A percentile compares a stretch with the other conserved stretches of the same genome.
Evolutionary conservation across 306 rosid genomes (phyloP).

Genomic region (Ceratonia siliqua): DNA sequence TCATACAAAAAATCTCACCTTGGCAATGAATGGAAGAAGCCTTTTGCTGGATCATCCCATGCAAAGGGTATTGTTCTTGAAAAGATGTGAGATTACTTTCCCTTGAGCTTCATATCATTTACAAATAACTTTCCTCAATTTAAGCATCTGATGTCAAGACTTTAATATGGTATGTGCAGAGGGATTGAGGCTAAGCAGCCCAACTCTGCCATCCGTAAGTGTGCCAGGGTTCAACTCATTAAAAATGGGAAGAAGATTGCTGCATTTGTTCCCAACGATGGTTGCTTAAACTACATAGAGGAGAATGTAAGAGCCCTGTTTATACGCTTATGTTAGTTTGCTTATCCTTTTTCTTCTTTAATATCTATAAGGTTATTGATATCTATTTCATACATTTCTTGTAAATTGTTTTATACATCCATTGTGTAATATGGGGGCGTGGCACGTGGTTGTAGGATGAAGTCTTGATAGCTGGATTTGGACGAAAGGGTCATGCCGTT

Average conservation of each 20-base stretch:
- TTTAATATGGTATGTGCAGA: constrained; percentile 35
- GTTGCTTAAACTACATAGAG: constrained; percentile 75
- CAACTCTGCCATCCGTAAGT: constrained; percentile 84
- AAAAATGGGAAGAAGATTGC: constrained; percentile 89
- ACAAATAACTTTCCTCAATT: background rate
- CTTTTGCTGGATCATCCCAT: constrained; percentile 87
- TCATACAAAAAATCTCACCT: constrained; percentile 78
- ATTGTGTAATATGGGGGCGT: background rate
- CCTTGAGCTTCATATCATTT: background rate
- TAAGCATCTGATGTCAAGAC: background rate
- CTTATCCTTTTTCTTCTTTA: background rate
- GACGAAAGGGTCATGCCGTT: constrained; percentile 77
- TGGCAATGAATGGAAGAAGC: constrained; percentile 90
- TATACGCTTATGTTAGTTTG: background rate
- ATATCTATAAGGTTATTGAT: background rate
- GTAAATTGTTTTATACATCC: background rate
- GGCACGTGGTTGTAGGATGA: constrained; percentile 57
- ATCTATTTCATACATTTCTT: background rate
- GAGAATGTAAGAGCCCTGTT: constrained; percentile 57
- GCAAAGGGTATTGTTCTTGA: constrained; percentile 87
- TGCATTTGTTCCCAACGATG: constrained; percentile 85
- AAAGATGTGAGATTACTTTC: constrained; percentile 57
- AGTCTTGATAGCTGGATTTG: constrained; percentile 84
- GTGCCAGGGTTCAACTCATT: constrained; percentile 85
- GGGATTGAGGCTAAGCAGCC: constrained; percentile 94